A percentile compares a stretch with the other conserved stretches of the same genome.
Evolutionary conservation across 2,329 filamentous ascomycete genomes (phyloP).

Genomic region (Shiraia bambusicola): DNA sequence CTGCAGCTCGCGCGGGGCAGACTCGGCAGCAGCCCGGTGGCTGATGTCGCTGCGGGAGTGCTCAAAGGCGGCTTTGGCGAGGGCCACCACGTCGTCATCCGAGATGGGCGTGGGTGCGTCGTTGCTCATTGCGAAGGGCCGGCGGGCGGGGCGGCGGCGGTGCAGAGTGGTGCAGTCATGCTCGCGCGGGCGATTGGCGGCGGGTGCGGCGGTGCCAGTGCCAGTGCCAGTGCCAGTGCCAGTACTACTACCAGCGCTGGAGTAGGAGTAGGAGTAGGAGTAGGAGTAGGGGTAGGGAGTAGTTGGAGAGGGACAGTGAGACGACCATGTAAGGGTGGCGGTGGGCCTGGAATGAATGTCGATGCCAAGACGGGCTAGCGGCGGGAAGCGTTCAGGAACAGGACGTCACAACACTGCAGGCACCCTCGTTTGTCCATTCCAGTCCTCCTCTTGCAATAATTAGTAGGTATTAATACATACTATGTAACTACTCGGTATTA

Average conservation of each 20-base stretch:
- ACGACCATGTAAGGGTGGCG: constrained; percentile 2
- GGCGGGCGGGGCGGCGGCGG: constrained; percentile 9
- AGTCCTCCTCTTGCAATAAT: too few species aligned
- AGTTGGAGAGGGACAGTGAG: constrained; percentile 5
- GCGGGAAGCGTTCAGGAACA: too few species aligned
- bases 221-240: not conserved
- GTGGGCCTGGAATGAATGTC: too few species aligned
- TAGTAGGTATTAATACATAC: too few species aligned
- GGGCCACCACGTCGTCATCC: constrained; percentile 63
- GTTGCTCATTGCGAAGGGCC: constrained; percentile 41
- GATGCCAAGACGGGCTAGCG: too few species aligned
- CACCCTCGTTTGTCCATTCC: constrained; percentile 11
- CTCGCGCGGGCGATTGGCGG: constrained; percentile 2
- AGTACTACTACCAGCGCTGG: not conserved
- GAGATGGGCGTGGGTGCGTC: constrained; percentile 52
- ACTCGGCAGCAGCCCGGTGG: constrained; percentile 53
- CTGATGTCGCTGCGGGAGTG: constrained; percentile 66
- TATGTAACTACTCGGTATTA: too few species aligned
- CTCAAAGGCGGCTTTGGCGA: constrained; percentile 68
- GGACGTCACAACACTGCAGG: constrained; percentile 4
- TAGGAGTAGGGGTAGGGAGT: too few species aligned
- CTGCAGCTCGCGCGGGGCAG: constrained; percentile 57
- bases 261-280: too few species aligned
- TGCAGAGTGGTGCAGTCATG: constrained; percentile 9
- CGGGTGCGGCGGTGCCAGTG: not conserved